phyloP scores from a whole-genome alignment of 106 monocot species.

The Vanilla planifolia region DNA sequence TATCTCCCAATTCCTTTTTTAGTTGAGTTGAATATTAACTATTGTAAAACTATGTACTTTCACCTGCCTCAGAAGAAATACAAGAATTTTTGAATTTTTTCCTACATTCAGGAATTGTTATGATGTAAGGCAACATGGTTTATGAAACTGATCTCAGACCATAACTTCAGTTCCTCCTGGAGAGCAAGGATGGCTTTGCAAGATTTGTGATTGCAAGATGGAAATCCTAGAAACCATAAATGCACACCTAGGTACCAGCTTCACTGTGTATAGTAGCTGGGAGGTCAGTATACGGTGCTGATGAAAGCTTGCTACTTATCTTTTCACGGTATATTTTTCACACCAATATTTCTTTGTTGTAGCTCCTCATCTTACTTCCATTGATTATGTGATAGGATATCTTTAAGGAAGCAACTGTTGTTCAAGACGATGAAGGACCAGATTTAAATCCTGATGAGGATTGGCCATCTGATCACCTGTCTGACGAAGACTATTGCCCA shows the following conservation, averaged over 20 bases:
- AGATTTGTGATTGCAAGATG: slow-evolving; percentile 65
- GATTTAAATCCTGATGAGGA: slow-evolving; percentile 34
- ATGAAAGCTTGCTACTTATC: not conserved
- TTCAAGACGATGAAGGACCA: slow-evolving; percentile 25
- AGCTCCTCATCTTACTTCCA: slow-evolving; percentile 3
- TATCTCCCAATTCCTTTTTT: too few species aligned
- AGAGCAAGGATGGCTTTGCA: slow-evolving; percentile 86
- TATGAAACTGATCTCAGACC: slow-evolving; percentile 16
- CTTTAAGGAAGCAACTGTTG: slow-evolving; percentile 55
- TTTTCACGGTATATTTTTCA: slow-evolving; percentile 8
- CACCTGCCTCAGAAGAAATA: not conserved
- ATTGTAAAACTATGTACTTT: too few species aligned
- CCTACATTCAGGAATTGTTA: slow-evolving; percentile 8
- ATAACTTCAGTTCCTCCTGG: slow-evolving; percentile 58
- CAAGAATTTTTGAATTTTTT: not conserved
- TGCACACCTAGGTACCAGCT: slow-evolving; percentile 78
- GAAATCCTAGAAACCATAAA: slow-evolving; percentile 70
- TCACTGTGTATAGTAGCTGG: slow-evolving; percentile 51
- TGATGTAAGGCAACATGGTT: slow-evolving; percentile 11
- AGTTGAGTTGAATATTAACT: too few species aligned
- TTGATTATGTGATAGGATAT: slow-evolving; percentile 46
- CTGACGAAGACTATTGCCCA: slow-evolving; percentile 81
- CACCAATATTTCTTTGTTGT: not conserved
- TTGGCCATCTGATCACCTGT: slow-evolving; percentile 91
- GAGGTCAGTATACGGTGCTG: slow-evolving; percentile 39